Base-by-base conservation (phyloP, 164 flowering plant genomes). In the Akebia trifoliata region DNA sequence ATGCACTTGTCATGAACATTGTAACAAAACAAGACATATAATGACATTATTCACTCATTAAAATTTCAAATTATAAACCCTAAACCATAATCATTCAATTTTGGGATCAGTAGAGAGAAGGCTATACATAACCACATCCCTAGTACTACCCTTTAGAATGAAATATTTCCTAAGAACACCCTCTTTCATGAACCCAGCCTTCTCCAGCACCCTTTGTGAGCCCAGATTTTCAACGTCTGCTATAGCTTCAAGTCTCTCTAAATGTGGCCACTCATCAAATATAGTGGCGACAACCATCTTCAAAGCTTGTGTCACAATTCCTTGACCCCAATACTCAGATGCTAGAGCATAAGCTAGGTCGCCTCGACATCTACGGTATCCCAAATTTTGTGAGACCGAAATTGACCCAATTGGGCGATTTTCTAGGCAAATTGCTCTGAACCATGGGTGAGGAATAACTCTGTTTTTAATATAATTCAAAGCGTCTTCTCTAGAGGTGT, bases 151-250 rank as follows among this genome's bases (percentile, higher is more conserved):
- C 55, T 81, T 84, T 0, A 12, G 40, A 14, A 73, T 36, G 0
- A 50, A 1, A 22, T 68, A 74, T 65, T 71, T 76, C 64, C 78
- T 71, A 21, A 76, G 58, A 4, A 71, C 51, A 14, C 81, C 78
- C 36, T 76, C 81, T 43, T 29, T 76, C 2, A 8, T 12, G 26
- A 75, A 75, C 28, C 71, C 80, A 36, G 72, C 87, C 70, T 82
- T 89, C 82, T 86, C 82, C 50, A 89, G 38, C 57, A 89, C 94
- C 74, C 70, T 77, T 44, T 74, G 84, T 2, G 93, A 86, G 0
- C 74, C 91, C 8, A 14, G 10, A 60, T 84, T 84, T 6, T 78
- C 82, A 20, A 77, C 84, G 58, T 72, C 83, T 4, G 76, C 96
- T 14, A 86, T 29, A 47, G 80, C 91, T 30, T 86, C 93, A 4